Base-by-base conservation (phyloP, 768 basidiomycete genomes). In the Suillus discolor region DNA sequence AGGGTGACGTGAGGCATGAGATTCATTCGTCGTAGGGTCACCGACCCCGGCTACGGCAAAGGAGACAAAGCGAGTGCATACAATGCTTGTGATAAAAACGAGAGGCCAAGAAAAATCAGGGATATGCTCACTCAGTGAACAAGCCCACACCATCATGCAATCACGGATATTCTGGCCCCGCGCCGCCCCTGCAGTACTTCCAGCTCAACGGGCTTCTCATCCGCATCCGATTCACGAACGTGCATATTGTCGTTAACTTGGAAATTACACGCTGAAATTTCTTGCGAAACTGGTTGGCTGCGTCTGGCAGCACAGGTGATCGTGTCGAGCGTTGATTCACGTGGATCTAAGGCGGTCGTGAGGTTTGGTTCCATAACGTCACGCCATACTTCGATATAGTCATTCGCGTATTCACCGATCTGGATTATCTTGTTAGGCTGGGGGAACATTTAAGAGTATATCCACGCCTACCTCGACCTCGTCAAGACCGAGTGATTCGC, bases 361-460 rank as follows among this genome's bases (percentile, higher is more conserved):
- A 77, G 55, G 72, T 78, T 83, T 77, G 82, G 85, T 69, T 89
- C 87, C 18, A 81, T 78, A 70, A 84, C 89, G 70, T 91, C 86
- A 57, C 90, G 84, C 57, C 87, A 87, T 25, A 90, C 81, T 72
- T 92, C 87, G 66, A 88, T 87, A 66, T 89, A 89, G 68, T 90
- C 89, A 20, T 79, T 85, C 13, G 88, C 88, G 65, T 89, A 90
- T 70, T 90, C 89, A 60, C 89, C 89, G 44, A 89, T 87, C 87
- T 89, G 63, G 36, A 15, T 20, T 20, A 28, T 61, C 25, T 61
- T 39, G 61, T 54, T 62, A 66, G 54, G 2, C 54, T 38, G 34
- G n/a, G 6, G 36, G 55, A 62, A 49, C 31, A 41, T n/a, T 9
- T 6, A 28, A 36, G 23, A 54, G 31, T 3, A 23, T 36, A 15